Base-by-base conservation (phyloP, 2,329 filamentous ascomycete genomes). In the Aureobasidium subglaciale region DNA sequence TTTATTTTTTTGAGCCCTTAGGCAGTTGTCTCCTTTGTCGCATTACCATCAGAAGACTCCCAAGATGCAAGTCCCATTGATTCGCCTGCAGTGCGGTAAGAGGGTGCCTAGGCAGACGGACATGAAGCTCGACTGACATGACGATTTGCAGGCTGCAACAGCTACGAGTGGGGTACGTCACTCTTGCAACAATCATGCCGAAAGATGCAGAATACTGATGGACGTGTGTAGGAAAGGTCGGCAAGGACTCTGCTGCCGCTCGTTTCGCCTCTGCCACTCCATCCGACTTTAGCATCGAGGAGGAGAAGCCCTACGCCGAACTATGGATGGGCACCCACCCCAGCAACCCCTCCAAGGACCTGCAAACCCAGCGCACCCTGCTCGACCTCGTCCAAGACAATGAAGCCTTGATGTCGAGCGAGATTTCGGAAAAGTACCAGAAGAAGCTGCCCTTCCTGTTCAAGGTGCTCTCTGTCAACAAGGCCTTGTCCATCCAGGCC, bases 271-370 rank as follows among this genome's bases (percentile, higher is more conserved):
- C 90, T 43, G 90, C 91, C 16, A 96, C 91, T 4, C 84, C 89
- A 10, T 79, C 85, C 13, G 84, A 83, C 63, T 86, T 97, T 69
- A 78, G 78, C 9, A 86, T 99, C 59, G 81, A 96, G 68, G 78
- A 86, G 52, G 87, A 95, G 64, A 93, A 90, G 74, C 92, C 93
- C 29, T 99, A 99, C 67, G 90, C 93, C 46, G 93, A 97, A 90
- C 78, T 99, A 66, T 99, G 93, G 93, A 99, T 99, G 93, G 93
- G 93, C 67, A 96, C 92, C 1, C 93, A 99, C 67, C 91, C 92
- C 41, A 95, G 90, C 42, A 90, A 96, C 65, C 93, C 93, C 16
- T 97, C 93, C 57, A 95, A 87, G 70, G 90, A 97, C 67, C 70
- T 96, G 62, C 76, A 80, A 46, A 95, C 93, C 25, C 86, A 90